Evolutionary conservation across 192 early-diverging fungal genomes (phyloP).

Genomic region (Coemansia aciculifera): DNA sequence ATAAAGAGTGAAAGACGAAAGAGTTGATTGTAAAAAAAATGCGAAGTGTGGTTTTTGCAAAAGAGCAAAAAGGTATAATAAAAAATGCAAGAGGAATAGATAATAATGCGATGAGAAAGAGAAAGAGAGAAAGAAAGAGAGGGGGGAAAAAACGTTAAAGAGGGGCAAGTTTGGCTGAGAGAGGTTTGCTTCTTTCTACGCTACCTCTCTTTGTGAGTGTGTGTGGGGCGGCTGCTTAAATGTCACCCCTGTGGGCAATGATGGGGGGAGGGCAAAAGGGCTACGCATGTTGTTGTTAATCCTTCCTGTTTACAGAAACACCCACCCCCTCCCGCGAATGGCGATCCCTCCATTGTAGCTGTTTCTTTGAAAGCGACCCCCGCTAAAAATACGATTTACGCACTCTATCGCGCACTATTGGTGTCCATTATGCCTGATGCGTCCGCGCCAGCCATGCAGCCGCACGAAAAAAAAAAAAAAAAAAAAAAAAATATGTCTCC

Average conservation of each 20-base stretch:
- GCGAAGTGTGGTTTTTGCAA: neutral
- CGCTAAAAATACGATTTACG: conserved; percentile 3
- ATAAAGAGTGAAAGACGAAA: neutral
- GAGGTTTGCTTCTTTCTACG: neutral
- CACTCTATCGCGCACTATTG: conserved; percentile 18
- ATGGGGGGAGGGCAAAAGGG: neutral
- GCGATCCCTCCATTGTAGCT: neutral
- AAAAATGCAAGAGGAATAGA: neutral
- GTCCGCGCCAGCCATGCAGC: neutral
- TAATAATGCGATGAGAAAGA: neutral
- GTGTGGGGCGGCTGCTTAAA: neutral
- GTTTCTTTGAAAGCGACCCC: neutral
- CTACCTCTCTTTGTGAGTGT: neutral
- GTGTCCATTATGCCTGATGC: conserved; percentile 2
- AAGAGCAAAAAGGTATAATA: neutral
- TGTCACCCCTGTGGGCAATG: neutral
- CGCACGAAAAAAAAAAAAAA: neutral
- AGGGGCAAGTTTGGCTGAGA: neutral
- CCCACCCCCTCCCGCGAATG: neutral
- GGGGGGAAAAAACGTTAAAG: neutral
- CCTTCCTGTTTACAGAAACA: conserved; percentile 15
- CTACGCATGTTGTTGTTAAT: conserved; percentile 5
- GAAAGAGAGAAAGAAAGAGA: neutral
- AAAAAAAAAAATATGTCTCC: neutral
- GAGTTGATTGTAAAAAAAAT: neutral